Evolutionary conservation across 768 basidiomycete genomes (phyloP), one percentile per base, ranked within the genome.

Genomic region (Termitomyces sp.): DNA sequence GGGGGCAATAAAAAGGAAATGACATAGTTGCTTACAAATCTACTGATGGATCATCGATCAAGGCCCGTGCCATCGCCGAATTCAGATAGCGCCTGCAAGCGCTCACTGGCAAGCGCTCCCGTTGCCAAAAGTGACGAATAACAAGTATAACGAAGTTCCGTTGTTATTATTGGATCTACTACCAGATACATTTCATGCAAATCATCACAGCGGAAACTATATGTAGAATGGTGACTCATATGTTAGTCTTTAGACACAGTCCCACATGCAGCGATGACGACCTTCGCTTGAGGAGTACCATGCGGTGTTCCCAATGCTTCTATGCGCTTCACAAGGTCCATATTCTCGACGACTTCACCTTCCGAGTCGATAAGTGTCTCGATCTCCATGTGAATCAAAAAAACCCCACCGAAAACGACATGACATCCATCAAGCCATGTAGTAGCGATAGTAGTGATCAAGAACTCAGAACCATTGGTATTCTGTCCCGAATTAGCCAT

Each of bases 401-500:
- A 39, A 57, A 15, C 22, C 76, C 52, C 67, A 80, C 77, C 67
- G n/a, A 69, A 68, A 36, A 69, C 65, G 18, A 68, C 67, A 18
- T 69, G 65, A 16, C 55, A 87, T 32, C 85, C 87, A 42, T 69
- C 67, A 33, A 68, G 64, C 85, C 90, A 91, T n/a, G 82, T 76
- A 13, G 88, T 88, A 33, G 79, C 68, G 38, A 84, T 84, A n/a
- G 89, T 90, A 22, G 90, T 92, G 69, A 92, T 83, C 74, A 91
- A 90, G 76, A 90, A 92, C 71, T 91, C 91, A 12, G 90, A 92
- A 33, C 92, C 89, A 62, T 91, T 92, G 39, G 89, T 91, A 76
- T 90, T 83, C 12, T 78, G 80, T 42, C 92, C 92, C 39, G 91
- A 90, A 68, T 91, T 97, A 42, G 95, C 95, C 87, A 90, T 90